These are phyloP conservation scores for Raffaelea ambrosiae DNA, from an alignment of 2,329 filamentous ascomycete genomes.

Conservation along the genomic window DNA sequence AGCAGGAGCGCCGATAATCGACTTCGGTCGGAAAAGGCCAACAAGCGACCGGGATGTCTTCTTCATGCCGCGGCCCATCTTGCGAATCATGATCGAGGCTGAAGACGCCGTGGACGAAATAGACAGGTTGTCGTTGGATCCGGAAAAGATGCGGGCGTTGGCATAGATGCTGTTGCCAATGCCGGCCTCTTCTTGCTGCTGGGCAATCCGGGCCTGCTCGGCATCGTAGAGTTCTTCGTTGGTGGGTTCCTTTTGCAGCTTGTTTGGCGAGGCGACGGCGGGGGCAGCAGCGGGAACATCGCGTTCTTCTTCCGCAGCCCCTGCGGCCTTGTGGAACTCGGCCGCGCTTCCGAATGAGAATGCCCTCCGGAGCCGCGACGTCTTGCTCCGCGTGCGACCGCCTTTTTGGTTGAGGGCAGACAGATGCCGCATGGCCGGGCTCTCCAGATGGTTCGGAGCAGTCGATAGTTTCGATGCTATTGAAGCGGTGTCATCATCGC, in stretches of 20 bases:
- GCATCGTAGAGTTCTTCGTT: slow-evolving; percentile 64
- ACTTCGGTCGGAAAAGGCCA: slow-evolving; percentile 91
- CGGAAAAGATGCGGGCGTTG: slow-evolving; percentile 73
- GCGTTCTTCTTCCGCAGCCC: slow-evolving; percentile 43
- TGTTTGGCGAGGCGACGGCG: slow-evolving; percentile 32
- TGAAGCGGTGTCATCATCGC: background rate
- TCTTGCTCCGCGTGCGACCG: slow-evolving; percentile 71
- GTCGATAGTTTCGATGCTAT: slow-evolving; percentile 3
- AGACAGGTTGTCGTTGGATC: slow-evolving; percentile 90
- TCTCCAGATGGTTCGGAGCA: slow-evolving; percentile 34
- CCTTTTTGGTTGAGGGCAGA: slow-evolving; percentile 82
- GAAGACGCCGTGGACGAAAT: slow-evolving; percentile 86
- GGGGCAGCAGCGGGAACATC: background rate
- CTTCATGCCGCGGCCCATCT: slow-evolving; percentile 99
- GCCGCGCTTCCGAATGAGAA: slow-evolving; percentile 96
- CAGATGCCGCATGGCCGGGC: slow-evolving; percentile 75
- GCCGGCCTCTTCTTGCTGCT: slow-evolving; percentile 84
- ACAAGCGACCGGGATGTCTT: slow-evolving; percentile 85
- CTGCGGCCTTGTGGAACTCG: slow-evolving; percentile 66
- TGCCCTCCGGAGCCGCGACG: slow-evolving; percentile 74
- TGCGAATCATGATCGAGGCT: slow-evolving; percentile 87
- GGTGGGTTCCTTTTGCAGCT: slow-evolving; percentile 57
- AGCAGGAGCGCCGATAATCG: slow-evolving; percentile 67
- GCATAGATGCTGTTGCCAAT: slow-evolving; percentile 92
- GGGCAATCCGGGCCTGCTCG: slow-evolving; percentile 84